Evolutionary conservation across 106 monocot species (phyloP).

Genomic region (Cymbidium sinense): DNA sequence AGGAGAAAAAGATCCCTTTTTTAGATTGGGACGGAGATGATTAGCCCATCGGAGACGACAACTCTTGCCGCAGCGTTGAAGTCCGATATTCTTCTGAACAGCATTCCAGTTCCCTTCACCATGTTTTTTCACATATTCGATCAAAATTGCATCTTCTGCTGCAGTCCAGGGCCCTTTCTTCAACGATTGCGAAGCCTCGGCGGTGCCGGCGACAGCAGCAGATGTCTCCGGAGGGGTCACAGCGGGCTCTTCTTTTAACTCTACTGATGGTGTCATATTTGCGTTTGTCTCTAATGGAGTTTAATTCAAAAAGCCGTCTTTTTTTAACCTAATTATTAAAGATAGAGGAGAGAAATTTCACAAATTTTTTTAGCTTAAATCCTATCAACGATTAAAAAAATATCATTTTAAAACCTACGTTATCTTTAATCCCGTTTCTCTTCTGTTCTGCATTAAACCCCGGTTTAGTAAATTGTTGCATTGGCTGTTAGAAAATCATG

Average conservation of each 20-base stretch:
- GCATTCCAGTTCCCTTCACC: conserved; percentile 82
- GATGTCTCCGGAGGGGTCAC: not conserved
- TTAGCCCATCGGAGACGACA: conserved; percentile 71
- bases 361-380: too few species aligned
- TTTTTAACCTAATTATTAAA: too few species aligned
- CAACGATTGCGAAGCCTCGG: conserved; percentile 10
- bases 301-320: too few species aligned
- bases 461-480: too few species aligned
- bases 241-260: not conserved
- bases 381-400: too few species aligned
- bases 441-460: too few species aligned
- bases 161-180: conserved; percentile 72
- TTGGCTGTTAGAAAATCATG: too few species aligned
- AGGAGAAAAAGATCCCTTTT: conserved; percentile 59
- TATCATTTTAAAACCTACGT: too few species aligned
- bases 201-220: not conserved
- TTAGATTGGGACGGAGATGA: conserved; percentile 63
- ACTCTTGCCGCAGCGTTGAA: conserved; percentile 71
- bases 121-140: conserved; percentile 49
- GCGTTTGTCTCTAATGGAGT: too few species aligned
- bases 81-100: conserved; percentile 46
- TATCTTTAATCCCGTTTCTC: too few species aligned
- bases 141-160: conserved; percentile 56
- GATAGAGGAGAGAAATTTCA: too few species aligned
- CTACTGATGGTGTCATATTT: not conserved